Evolutionary conservation across 208 protist genomes (phyloP).

Genomic region (Crithidia bombi): DNA sequence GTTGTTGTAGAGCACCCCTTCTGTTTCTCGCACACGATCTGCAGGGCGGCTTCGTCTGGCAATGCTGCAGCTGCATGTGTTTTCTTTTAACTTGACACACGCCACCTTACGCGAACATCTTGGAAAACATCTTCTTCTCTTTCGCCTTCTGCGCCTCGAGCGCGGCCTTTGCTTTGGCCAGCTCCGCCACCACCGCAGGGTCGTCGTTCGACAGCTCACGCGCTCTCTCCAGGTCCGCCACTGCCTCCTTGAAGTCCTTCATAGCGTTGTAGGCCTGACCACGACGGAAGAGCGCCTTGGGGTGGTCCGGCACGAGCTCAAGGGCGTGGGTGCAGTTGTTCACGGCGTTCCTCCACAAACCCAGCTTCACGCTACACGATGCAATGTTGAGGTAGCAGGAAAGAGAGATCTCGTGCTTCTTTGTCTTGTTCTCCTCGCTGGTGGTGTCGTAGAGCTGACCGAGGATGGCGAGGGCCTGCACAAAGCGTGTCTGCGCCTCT

Average conservation of each 20-base stretch:
- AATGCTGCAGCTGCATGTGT: no score
- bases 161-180: constrained; percentile 34
- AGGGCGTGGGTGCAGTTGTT: constrained; percentile 75
- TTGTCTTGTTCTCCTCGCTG: constrained; percentile 54
- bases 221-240: constrained; percentile 56
- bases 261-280: constrained; percentile 57
- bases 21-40: no score
- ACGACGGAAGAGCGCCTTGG: constrained; percentile 76
- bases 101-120: constrained; percentile 56
- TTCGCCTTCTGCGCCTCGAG: constrained; percentile 48
- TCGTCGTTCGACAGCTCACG: constrained; percentile 44
- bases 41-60: no score
- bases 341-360: constrained; percentile 61
- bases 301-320: constrained; percentile 49
- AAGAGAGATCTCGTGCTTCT: constrained; percentile 62
- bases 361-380: constrained; percentile 70
- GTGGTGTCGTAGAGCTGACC: constrained; percentile 71
- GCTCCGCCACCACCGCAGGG: constrained; percentile 52
- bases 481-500: constrained; percentile 75
- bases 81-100: no score
- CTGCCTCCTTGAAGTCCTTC: constrained; percentile 60
- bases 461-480: constrained; percentile 69
- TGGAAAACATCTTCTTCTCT: constrained; percentile 75
- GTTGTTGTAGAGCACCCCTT: no score
- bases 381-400: constrained; percentile 87